phyloP scores from a whole-genome alignment of 169 alveolate species.

The Hammondia hammondi region DNA sequence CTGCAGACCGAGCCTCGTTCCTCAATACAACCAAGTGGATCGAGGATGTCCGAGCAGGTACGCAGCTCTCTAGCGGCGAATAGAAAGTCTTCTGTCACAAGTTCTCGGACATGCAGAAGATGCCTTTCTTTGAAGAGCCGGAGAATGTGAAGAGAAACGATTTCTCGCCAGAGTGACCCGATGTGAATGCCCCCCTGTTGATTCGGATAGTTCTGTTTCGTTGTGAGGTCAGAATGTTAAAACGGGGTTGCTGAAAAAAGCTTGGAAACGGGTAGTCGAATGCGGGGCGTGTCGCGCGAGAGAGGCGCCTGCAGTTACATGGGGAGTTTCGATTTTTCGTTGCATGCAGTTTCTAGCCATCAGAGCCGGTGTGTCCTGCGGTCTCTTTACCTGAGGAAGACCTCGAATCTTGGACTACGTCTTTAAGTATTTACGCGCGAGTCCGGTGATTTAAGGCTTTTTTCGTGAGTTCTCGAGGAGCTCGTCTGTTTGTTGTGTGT shows the following conservation, averaged over 20 bases:
- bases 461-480: not conserved
- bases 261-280: no score
- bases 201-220: not conserved
- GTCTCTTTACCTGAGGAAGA: no score
- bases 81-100: not conserved
- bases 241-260: no score
- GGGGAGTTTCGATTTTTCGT: no score
- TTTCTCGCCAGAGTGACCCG: not conserved
- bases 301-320: no score
- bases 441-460: not conserved
- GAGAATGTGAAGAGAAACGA: not conserved
- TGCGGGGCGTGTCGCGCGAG: no score
- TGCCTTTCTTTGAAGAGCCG: not conserved
- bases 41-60: slow-evolving; percentile 93
- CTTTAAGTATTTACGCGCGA: no score
- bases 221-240: no score
- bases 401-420: no score
- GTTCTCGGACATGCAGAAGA: not conserved
- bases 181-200: not conserved
- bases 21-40: slow-evolving; percentile 94
- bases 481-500: not conserved
- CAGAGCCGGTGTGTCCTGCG: no score
- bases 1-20: slow-evolving; percentile 86
- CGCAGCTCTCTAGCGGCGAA: slow-evolving; percentile 66
- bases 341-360: no score